Percentiles rank a stretch among this genome's conserved stretches.
Evolutionary conservation across 345 rosid genomes (phyloP).

Genomic region (Hypericum androsaemum): DNA sequence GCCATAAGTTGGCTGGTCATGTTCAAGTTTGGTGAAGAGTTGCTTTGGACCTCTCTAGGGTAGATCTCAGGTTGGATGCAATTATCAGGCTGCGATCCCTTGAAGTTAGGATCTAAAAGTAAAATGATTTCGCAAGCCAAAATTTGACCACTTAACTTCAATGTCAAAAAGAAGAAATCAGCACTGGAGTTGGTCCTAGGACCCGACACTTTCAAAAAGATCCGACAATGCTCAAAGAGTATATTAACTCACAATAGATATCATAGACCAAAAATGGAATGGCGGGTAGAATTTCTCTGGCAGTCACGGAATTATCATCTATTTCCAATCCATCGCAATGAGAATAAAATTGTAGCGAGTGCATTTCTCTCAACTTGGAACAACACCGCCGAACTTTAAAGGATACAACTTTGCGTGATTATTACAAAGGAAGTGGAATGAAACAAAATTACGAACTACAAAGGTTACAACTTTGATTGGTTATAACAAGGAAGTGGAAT

Average conservation of each 20-base stretch:
- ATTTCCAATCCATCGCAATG: too few species aligned
- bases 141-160: neutral
- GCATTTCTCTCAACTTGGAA: too few species aligned
- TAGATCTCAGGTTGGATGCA: neutral
- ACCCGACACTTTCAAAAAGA: too few species aligned
- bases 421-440: neutral
- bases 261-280: too few species aligned
- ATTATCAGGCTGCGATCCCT: neutral
- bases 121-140: neutral
- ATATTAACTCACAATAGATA: too few species aligned
- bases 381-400: neutral
- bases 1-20: neutral
- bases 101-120: neutral
- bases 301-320: too few species aligned
- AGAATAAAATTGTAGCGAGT: too few species aligned
- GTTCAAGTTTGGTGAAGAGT: constrained; percentile 1
- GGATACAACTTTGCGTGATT: neutral
- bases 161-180: too few species aligned
- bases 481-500: constrained; percentile 4
- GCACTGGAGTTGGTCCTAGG: too few species aligned
- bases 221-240: too few species aligned
- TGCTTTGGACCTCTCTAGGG: neutral
- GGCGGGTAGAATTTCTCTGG: too few species aligned
- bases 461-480: constrained; percentile 10
- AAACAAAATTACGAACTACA: neutral